Evolutionary conservation across 495 filamentous ascomycete genomes (phyloP), one percentile per base, ranked within the genome.

Genomic region (Aspergillus baeticus): DNA sequence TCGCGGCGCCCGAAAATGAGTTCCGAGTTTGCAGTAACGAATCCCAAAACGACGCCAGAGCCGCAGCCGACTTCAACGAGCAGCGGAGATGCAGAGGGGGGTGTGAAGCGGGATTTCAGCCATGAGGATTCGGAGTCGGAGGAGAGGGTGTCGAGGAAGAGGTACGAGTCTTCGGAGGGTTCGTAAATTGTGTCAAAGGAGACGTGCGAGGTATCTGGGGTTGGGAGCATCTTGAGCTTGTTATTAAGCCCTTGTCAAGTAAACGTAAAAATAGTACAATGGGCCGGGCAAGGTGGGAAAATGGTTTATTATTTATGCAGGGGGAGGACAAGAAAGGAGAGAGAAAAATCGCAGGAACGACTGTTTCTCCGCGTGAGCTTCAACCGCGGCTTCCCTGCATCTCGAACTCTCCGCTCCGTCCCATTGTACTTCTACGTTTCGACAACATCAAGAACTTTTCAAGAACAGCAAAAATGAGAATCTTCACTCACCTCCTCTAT

Each of bases 121-220:
- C 92, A 98, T 33, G 77, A 55, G 5, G 81, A 87, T 71, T 96
- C 90, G 11, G 80, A 66, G 10, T 73, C 37, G 4, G 86, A 86
- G n/a, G 91, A 90, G 23, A 98, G 78, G 0, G 91, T 94, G 75
- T 98, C 94, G 22, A 98, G 81, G 33, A 98, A 79, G n/a, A 98
- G 83, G 68, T 87, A 98, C 15, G 91, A 95, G 71, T 98, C 94
- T 72, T 97, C 94, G 10, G 92, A 86, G 38, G 94, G 94, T 66
- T 96, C 90, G 73, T 98, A 98, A 62, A 97, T 83, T 23, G 84
- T 84, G 66, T 88, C 77, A 70, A 90, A 91, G 53, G 88, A 82
- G 53, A 97, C 87, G 74, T 98, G 94, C 18, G 87, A 85, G 15
- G 94, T 98, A 48, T 88, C 88, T 1, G 94, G 94, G 10, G 93